These are phyloP conservation scores for Aspergillus nanangensis DNA, from an alignment of 495 filamentous ascomycete species.

Conservation along the genomic window DNA sequence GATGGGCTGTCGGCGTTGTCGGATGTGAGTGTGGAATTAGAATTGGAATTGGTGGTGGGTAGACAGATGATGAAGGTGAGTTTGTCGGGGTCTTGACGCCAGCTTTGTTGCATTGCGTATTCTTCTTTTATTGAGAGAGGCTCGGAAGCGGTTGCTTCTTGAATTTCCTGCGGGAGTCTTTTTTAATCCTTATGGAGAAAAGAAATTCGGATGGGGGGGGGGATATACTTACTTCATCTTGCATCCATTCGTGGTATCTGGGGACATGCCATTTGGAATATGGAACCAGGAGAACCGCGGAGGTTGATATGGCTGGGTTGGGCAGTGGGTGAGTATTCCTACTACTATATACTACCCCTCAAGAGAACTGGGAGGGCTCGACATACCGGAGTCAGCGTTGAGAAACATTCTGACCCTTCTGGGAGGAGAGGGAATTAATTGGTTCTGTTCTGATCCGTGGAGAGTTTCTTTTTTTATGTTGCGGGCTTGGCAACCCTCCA, in stretches of 20 bases:
- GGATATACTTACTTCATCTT: conserved; percentile 59
- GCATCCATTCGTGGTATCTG: conserved; percentile 86
- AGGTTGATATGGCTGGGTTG: conserved; percentile 59
- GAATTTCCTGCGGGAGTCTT: conserved; percentile 56
- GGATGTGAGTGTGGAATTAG: not conserved
- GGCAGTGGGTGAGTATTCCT: not conserved
- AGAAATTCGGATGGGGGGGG: too few species aligned
- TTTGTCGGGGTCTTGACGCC: conserved; percentile 66
- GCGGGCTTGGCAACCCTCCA: conserved; percentile 25
- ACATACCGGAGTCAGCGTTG: conserved; percentile 37
- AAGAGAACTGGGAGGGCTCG: not conserved
- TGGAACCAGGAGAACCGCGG: conserved; percentile 68
- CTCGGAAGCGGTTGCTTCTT: conserved; percentile 79
- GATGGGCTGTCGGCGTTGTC: conserved; percentile 45
- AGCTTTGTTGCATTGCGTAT: conserved; percentile 78
- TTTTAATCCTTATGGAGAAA: not conserved
- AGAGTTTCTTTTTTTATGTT: too few species aligned
- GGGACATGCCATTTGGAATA: conserved; percentile 79
- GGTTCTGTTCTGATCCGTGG: too few species aligned
- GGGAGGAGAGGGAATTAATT: too few species aligned
- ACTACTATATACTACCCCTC: not conserved
- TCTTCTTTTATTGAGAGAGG: conserved; percentile 72
- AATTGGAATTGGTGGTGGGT: conserved; percentile 10
- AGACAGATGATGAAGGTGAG: conserved; percentile 43
- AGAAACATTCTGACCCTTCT: conserved; percentile 28